These are phyloP conservation scores for Entomortierella chlamydospora DNA, from an alignment of 192 early-diverging fungal genomes.

Conservation along the genomic window DNA sequence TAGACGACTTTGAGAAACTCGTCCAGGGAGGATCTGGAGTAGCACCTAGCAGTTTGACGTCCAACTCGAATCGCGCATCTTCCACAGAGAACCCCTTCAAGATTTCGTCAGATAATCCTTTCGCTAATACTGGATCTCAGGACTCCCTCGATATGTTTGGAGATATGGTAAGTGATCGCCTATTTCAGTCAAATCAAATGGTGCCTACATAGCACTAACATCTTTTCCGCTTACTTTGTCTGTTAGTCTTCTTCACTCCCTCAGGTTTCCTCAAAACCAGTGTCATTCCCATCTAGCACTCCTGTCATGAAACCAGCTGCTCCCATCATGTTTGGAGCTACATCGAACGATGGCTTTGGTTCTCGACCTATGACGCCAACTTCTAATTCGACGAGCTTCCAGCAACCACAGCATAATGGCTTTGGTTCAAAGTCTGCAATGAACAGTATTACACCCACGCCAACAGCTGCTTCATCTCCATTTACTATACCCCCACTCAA, in stretches of 20 bases:
- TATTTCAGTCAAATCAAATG: background rate
- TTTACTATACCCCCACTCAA: conserved; percentile 51
- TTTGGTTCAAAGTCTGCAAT: conserved; percentile 3
- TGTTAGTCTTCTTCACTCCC: conserved; percentile 28
- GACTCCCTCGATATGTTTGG: conserved; percentile 54
- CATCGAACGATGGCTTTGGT: conserved; percentile 15
- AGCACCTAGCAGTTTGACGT: conserved; percentile 1
- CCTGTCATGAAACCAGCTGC: conserved; percentile 43
- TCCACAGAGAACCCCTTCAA: conserved; percentile 49
- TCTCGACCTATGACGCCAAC: conserved; percentile 47
- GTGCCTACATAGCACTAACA: background rate
- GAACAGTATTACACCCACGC: conserved; percentile 6
- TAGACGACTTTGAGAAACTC: conserved; percentile 55
- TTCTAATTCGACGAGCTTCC: background rate
- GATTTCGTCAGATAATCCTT: conserved; percentile 51
- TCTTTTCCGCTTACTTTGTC: background rate
- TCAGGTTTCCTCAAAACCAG: conserved; percentile 18
- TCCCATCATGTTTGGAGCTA: conserved; percentile 47
- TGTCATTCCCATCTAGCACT: conserved; percentile 19
- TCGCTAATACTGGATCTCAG: conserved; percentile 8
- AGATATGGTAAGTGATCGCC: conserved; percentile 26
- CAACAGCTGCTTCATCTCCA: conserved; percentile 26
- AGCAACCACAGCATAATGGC: conserved; percentile 14
- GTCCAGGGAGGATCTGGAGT: conserved; percentile 29
- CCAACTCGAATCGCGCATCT: conserved; percentile 9